These are phyloP conservation scores for Teunomyces aglyptinius DNA, from an alignment of 805 yeast genomes.

Conservation along the genomic window DNA sequence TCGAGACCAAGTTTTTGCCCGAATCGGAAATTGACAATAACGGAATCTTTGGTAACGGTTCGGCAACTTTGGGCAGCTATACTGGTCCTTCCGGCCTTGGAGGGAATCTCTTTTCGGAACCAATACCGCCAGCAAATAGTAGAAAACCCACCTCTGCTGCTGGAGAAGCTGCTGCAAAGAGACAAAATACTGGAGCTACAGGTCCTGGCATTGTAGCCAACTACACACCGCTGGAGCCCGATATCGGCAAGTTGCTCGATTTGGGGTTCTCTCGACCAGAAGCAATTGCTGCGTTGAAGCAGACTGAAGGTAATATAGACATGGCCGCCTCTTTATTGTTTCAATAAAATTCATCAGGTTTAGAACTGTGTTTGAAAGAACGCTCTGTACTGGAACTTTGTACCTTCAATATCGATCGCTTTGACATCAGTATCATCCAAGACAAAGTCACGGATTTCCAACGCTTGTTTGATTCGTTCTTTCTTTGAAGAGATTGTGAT, in stretches of 20 bases:
- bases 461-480: constrained; percentile 39
- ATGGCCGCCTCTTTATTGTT: constrained; percentile 81
- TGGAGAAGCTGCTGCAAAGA: constrained; percentile 2
- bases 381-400: constrained; percentile 24
- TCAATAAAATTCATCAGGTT: constrained; percentile 19
- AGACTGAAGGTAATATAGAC: constrained; percentile 76
- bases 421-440: constrained; percentile 8
- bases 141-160: neutral
- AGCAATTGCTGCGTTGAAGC: constrained; percentile 61
- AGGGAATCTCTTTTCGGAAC: constrained; percentile 29
- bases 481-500: constrained; percentile 47
- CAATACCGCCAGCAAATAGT: constrained; percentile 9
- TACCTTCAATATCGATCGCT: constrained; percentile 28
- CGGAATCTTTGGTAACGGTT: constrained; percentile 13
- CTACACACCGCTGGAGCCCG: constrained; percentile 19
- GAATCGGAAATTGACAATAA: constrained; percentile 63
- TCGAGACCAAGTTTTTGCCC: constrained; percentile 66
- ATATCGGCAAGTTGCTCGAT: constrained; percentile 42
- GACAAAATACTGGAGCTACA: neutral
- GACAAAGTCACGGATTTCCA: constrained; percentile 19
- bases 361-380: constrained; percentile 15
- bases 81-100: constrained; percentile 25
- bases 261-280: constrained; percentile 71
- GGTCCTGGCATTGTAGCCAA: neutral
- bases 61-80: constrained; percentile 8